phyloP scores from a whole-genome alignment of 2,329 filamentous ascomycete species.

The Ophiostoma montium region DNA sequence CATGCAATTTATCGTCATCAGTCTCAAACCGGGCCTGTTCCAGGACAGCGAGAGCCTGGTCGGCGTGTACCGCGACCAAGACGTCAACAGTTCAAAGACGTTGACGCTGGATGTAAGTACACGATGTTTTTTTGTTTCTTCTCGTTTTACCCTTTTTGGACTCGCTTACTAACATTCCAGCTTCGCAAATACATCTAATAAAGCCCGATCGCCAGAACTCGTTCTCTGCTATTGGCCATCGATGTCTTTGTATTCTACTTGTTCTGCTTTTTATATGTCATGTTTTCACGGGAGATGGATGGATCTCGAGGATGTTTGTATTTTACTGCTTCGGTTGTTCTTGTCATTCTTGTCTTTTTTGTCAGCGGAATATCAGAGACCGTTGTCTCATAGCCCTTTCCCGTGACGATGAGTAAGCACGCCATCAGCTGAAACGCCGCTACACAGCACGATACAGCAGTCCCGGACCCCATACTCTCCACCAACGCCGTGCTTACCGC shows the following conservation, averaged over 20 bases:
- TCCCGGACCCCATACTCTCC: too few species aligned
- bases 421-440: too few species aligned
- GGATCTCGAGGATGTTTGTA: constrained; percentile 1
- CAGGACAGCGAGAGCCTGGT: constrained; percentile 93
- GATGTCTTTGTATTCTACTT: background rate
- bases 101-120: constrained; percentile 92
- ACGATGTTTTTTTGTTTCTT: background rate
- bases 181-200: constrained; percentile 11
- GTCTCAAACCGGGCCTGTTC: constrained; percentile 87
- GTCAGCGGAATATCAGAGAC: background rate
- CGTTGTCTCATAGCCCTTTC: too few species aligned
- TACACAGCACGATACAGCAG: too few species aligned
- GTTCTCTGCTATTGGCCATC: background rate
- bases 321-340: background rate
- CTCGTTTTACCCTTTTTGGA: background rate
- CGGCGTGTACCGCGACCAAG: constrained; percentile 89
- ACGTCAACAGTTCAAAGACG: constrained; percentile 79
- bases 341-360: background rate
- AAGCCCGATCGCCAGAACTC: background rate
- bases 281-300: constrained; percentile 1
- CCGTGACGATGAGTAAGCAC: too few species aligned
- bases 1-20: constrained; percentile 99
- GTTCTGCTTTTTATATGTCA: background rate
- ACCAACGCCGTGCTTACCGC: too few species aligned
- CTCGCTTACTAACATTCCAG: background rate